phyloP scores from a whole-genome alignment of 768 basidiomycete genomes.

The Candolleomyces aberdarensis region DNA sequence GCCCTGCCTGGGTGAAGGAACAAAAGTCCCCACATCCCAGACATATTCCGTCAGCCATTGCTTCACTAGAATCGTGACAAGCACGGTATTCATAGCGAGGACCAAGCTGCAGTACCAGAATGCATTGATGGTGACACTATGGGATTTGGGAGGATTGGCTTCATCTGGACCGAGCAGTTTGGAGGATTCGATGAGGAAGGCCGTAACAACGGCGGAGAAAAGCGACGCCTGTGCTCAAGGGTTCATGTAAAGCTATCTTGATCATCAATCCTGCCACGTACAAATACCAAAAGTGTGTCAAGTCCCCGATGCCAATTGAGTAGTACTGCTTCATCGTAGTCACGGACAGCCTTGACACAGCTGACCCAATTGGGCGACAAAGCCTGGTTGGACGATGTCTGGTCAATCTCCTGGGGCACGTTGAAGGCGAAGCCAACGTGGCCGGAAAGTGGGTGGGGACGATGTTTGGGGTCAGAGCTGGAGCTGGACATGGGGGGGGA shows the following conservation, averaged over 20 bases:
- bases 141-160: neutral
- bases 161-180: neutral
- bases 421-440: no score
- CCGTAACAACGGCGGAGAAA: slow-evolving; percentile 7
- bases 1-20: neutral
- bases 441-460: no score
- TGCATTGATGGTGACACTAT: neutral
- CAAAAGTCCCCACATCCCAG: neutral
- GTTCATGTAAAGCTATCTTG: neutral
- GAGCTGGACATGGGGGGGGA: no score
- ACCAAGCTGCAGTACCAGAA: neutral
- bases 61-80: neutral
- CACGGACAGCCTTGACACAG: neutral
- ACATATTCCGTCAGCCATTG: slow-evolving; percentile 6
- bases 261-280: neutral
- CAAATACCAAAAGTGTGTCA: neutral
- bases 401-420: no score
- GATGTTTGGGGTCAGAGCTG: no score
- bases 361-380: neutral
- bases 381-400: no score
- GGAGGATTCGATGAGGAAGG: slow-evolving; percentile 1
- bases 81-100: neutral
- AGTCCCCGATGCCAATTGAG: neutral
- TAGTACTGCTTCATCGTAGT: neutral
- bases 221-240: neutral